Base-by-base conservation (phyloP, 345 rosid species). In the Boechera divaricarpa region DNA sequence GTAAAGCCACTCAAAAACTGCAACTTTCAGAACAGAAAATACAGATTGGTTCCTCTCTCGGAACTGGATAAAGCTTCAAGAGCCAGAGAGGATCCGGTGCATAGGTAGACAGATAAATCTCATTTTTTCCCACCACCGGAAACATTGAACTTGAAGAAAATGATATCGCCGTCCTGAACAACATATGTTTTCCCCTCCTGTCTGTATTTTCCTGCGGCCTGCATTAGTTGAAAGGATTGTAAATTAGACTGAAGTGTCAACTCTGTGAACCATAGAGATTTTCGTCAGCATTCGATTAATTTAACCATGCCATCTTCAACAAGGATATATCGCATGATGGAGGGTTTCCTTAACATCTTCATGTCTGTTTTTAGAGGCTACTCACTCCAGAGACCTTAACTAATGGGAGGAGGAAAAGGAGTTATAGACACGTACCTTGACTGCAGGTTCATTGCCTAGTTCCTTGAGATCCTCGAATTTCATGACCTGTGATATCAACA, bases 91-190 rank as follows among this genome's bases (percentile, higher is more conserved):
- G 75, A 63, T n/a, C 28, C 69, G 21, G 8, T 9, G 21, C 28
- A 75, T 52, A 69, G 57, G 58, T 61, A 53, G 75, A 53, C 24
- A 33, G 61, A 62, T 9, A 45, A 32, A 57, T 38, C 83, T 89
- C 91, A 91, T 85, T 96, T 96, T 91, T 96, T 96, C 47, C 99
- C 99, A 55, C 97, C 98, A 11, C 98, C 91, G 1, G 98, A 93
- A 44, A 93, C 98, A 48, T 95, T 96, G 80, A 96, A 96, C 90
- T 96, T 96, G 88, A 96, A 96, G 82, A 88, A 91, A 75, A 95
- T 92, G 28, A 92, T 31, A 84, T 95, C 99, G 53, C 94, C 98
- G 33, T 95, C 99, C 77, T 88, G 99, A 45, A 95, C 99, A 47
- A 91, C 83, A 63, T 95, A 95, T 1, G 97, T 92, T 82, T 95